These are phyloP conservation scores for Brassica balearica DNA, from an alignment of 441 rosid species.

Conservation along the genomic window DNA sequence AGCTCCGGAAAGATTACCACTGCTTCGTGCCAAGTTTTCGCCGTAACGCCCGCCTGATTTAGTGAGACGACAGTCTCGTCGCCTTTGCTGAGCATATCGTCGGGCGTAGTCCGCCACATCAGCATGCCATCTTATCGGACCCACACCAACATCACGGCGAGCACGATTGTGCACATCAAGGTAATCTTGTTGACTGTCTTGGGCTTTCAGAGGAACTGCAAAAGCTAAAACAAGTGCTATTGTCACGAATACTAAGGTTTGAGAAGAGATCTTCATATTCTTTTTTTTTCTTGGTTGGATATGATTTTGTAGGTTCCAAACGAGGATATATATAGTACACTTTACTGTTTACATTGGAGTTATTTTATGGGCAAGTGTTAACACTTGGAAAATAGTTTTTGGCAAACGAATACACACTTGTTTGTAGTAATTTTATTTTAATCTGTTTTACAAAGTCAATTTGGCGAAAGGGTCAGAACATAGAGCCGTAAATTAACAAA, in stretches of 20 bases:
- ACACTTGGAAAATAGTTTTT: conserved; percentile 13
- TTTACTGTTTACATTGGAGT: conserved; percentile 12
- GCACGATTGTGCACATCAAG: conserved; percentile 57
- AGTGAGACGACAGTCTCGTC: conserved; percentile 44
- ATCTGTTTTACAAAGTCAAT: conserved; percentile 35
- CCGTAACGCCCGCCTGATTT: conserved; percentile 59
- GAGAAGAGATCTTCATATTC: conserved; percentile 32
- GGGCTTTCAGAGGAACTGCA: conserved; percentile 44
- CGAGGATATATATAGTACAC: conserved; percentile 28
- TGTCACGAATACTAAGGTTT: conserved; percentile 6
- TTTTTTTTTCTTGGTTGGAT: neutral
- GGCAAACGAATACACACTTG: neutral
- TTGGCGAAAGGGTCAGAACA: conserved; percentile 10
- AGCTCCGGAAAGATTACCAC: conserved; percentile 41
- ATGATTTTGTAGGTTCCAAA: conserved; percentile 17
- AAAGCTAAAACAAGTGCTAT: conserved; percentile 26
- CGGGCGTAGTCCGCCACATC: conserved; percentile 52
- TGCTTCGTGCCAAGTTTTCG: conserved; percentile 59
- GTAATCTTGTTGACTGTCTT: conserved; percentile 56
- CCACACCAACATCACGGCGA: conserved; percentile 46
- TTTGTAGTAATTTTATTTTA: neutral
- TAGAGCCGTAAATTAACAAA: neutral
- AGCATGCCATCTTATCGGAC: conserved; percentile 50
- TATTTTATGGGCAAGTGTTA: conserved; percentile 7
- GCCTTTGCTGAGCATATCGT: conserved; percentile 41